Evolutionary conservation across 495 filamentous ascomycete species (phyloP), one percentile per base, ranked within the genome.

Genomic region (Polyplosphaeria fusca): DNA sequence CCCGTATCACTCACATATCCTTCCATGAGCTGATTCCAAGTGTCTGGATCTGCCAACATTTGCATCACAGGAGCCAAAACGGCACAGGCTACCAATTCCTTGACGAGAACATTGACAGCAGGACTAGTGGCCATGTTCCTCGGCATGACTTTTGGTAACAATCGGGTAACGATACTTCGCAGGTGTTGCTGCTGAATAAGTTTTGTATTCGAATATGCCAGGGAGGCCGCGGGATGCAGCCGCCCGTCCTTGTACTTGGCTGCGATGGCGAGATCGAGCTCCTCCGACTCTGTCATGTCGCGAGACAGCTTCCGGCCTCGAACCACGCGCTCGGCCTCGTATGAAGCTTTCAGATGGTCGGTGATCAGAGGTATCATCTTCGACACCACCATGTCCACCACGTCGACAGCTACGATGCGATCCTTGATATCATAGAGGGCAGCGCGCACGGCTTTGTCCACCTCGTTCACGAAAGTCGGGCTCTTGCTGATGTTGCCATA

Each of bases 21-120:
- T 69, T 95, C 91, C 78, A 97, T 87, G 59, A 94, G 64, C 65
- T 95, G 90, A 68, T 97, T 97, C 93, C 93, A 96, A 1, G 86
- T 91, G 76, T 99, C 94, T 9, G 94, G 91, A 58, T 97, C 93
- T 16, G 88, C 76, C 25, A 93, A 67, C 64, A 88, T 74, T 60
- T 83, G 79, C 70, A 91, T 74, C 24, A 86, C 72, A 3, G 89
- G 87, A 27, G 79, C 82, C 47, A 92, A 72, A 44, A 92, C 82
- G 37, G 86, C 84, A 66, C 89, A 91, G 13, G 84, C 77, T 4
- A 95, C 81, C 54, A 97, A 83, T 73, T 99, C 94, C 59, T 85
- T 83, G 26, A 95, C 77, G 32, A 99, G 71, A 12, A 88, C 86
- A 18, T 78, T 79, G 11, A 95, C 91, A 44, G 87, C 82, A 28